phyloP scores from a whole-genome alignment of 306 rosid genomes.

The Albizia julibrissin region DNA sequence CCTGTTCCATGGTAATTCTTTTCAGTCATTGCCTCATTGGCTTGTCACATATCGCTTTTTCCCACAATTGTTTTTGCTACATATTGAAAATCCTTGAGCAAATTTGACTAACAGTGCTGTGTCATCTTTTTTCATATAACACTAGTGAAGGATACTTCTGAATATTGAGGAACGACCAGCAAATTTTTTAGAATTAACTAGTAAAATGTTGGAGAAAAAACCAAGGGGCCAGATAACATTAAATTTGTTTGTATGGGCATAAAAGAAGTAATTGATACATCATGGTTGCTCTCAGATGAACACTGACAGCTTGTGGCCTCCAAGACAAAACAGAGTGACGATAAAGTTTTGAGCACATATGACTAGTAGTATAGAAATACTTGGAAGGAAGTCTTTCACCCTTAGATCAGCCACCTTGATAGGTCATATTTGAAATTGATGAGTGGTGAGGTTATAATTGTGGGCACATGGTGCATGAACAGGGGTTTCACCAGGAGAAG shows the following conservation, averaged over 20 bases:
- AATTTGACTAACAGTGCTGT: neutral
- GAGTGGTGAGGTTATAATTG: slow-evolving; percentile 16
- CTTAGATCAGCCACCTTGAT: slow-evolving; percentile 13
- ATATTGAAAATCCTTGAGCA: neutral
- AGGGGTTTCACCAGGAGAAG: slow-evolving; percentile 98
- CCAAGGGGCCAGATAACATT: neutral
- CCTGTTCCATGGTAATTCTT: slow-evolving; percentile 8
- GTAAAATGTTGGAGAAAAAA: neutral
- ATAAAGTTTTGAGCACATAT: slow-evolving; percentile 26
- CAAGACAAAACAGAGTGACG: slow-evolving; percentile 17
- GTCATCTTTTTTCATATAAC: neutral
- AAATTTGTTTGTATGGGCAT: neutral
- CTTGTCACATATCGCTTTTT: neutral
- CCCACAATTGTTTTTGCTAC: neutral
- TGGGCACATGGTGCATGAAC: slow-evolving; percentile 34
- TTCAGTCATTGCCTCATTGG: neutral
- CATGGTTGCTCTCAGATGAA: neutral
- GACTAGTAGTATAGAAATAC: neutral
- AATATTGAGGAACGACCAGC: neutral
- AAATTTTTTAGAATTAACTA: neutral
- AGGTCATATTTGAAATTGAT: slow-evolving; percentile 7
- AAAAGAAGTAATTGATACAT: neutral
- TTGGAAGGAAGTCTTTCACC: neutral
- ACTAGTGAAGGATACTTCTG: neutral
- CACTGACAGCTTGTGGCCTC: slow-evolving; percentile 10